These are phyloP conservation scores for Rhizophlyctis rosea DNA, from an alignment of 192 early-diverging fungal species.

Conservation along the genomic window DNA sequence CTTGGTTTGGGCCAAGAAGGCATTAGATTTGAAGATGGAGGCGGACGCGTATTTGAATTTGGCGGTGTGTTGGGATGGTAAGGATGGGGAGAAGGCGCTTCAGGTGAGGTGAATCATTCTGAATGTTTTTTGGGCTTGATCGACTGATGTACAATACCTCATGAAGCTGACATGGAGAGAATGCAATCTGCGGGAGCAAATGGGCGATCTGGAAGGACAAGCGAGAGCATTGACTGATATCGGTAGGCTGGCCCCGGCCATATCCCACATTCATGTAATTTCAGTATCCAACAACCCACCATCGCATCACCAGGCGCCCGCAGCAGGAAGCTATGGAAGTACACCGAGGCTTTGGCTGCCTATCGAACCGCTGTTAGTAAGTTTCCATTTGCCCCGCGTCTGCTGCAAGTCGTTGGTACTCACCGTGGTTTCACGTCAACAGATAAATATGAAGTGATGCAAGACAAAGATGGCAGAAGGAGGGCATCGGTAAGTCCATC, in stretches of 20 bases:
- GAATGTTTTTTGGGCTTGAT: no score
- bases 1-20: no score
- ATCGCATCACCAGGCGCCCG: background rate
- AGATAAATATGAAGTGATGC: background rate
- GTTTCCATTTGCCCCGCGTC: no score
- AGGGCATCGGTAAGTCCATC: background rate
- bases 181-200: no score
- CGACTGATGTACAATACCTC: no score
- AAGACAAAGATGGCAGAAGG: slow-evolving; percentile 10
- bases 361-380: background rate
- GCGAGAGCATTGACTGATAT: slow-evolving; percentile 2
- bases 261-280: background rate
- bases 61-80: background rate
- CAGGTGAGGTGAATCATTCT: no score
- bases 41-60: slow-evolving; percentile 1
- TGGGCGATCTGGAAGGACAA: slow-evolving; percentile 14
- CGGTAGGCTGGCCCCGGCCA: background rate
- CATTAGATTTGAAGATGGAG: background rate
- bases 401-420: no score
- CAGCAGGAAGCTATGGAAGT: background rate
- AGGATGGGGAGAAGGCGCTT: background rate
- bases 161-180: no score
- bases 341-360: background rate
- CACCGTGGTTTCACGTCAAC: no score
- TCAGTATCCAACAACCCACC: background rate